phyloP scores from a whole-genome alignment of 768 basidiomycete genomes.

The Leccinum rimulosum region DNA sequence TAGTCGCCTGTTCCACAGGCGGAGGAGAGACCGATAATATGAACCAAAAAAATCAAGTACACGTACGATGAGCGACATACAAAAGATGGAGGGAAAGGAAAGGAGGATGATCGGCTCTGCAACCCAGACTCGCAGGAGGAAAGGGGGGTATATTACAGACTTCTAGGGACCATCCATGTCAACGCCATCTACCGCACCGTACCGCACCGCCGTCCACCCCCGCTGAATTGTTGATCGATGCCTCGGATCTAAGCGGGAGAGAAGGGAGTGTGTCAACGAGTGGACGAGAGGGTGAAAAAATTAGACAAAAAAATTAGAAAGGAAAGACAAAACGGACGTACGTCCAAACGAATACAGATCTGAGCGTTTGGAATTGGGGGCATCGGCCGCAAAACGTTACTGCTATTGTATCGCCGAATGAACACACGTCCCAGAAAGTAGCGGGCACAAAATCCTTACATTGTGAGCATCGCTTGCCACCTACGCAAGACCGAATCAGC shows the following conservation, averaged over 20 bases:
- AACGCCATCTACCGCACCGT: background rate
- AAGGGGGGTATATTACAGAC: background rate
- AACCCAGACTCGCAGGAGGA: background rate
- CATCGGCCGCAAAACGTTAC: background rate
- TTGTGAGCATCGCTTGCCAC: constrained; percentile 1
- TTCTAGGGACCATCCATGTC: background rate
- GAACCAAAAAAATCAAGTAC: background rate
- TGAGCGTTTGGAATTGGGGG: background rate
- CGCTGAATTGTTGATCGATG: background rate
- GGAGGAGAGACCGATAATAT: background rate
- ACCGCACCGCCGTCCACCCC: background rate
- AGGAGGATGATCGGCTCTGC: background rate
- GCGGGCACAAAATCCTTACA: constrained; percentile 2
- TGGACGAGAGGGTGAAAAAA: background rate
- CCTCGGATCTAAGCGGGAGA: background rate
- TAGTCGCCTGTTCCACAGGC: no score
- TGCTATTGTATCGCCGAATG: background rate
- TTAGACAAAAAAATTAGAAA: background rate
- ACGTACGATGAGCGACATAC: background rate
- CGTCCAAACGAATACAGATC: background rate
- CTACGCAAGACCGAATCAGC: constrained; percentile 8
- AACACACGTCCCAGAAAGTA: background rate
- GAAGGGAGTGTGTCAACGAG: background rate
- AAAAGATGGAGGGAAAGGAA: background rate
- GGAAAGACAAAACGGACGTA: background rate